A percentile compares a stretch with the other conserved stretches of the same genome.
Conservation (phyloP, 1,284 basidiomycete species). For the Coniophora puteana region DNA sequence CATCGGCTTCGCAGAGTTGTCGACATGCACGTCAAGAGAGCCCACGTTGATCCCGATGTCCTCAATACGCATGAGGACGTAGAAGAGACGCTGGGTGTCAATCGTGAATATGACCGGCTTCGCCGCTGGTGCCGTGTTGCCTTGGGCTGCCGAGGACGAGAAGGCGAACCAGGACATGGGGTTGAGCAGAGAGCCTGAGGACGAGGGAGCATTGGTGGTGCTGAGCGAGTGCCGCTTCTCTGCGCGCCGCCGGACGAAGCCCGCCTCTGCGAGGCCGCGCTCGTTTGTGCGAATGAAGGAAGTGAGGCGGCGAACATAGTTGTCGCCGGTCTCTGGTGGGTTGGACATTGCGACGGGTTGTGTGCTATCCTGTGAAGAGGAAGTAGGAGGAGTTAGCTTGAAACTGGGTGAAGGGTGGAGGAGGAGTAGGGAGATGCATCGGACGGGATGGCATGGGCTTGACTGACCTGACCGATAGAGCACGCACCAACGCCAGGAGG, state of each 20-base stretch:
- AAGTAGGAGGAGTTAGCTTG: no score
- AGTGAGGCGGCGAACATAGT: slow-evolving; percentile 66
- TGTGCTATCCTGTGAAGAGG: neutral
- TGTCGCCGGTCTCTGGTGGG: slow-evolving; percentile 67
- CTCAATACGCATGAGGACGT: slow-evolving; percentile 84
- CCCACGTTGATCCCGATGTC: slow-evolving; percentile 72
- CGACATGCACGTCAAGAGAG: slow-evolving; percentile 75
- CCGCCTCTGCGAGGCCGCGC: slow-evolving; percentile 62
- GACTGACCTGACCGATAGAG: slow-evolving; percentile 1
- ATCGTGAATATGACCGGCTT: slow-evolving; percentile 65
- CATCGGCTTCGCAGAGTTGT: slow-evolving; percentile 69
- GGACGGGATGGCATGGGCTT: slow-evolving; percentile 1
- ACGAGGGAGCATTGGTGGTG: no score
- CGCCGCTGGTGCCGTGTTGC: no score
- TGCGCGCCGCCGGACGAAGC: slow-evolving; percentile 43
- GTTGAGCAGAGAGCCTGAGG: slow-evolving; percentile 51
- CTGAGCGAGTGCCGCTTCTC: slow-evolving; percentile 33
- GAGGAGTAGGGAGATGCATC: slow-evolving; percentile 10
- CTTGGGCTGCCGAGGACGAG: slow-evolving; percentile 28
- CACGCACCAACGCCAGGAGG: slow-evolving; percentile 3
- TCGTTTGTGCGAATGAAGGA: slow-evolving; percentile 70
- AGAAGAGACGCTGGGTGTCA: slow-evolving; percentile 84
- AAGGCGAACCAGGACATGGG: slow-evolving; percentile 61
- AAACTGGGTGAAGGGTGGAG: slow-evolving; percentile 4
- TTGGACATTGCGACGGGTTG: slow-evolving; percentile 37